phyloP scores from a whole-genome alignment of 2,329 filamentous ascomycete genomes.

The Neurospora sp. region DNA sequence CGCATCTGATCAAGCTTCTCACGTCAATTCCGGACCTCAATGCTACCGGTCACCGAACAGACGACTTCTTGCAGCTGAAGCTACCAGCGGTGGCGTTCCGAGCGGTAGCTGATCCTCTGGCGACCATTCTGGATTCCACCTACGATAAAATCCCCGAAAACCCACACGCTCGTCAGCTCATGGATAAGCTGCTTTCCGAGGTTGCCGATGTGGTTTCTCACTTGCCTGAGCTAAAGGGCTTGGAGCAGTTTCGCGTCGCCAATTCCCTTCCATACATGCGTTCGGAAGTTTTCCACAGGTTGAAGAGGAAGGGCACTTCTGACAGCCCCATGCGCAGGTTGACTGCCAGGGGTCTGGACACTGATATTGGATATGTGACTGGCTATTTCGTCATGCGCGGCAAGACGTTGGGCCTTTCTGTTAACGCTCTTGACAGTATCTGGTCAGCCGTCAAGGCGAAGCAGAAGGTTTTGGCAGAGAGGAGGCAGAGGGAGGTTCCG shows the following conservation, averaged over 20 bases:
- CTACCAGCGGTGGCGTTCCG: conserved; percentile 70
- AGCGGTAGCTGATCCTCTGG: conserved; percentile 70
- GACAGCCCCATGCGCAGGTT: conserved; percentile 58
- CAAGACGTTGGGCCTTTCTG: conserved; percentile 58
- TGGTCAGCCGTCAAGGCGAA: conserved; percentile 66
- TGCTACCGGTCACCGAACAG: conserved; percentile 46
- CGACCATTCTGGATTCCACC: conserved; percentile 64
- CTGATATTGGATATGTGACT: conserved; percentile 78
- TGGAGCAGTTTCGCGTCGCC: conserved; percentile 48
- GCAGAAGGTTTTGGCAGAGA: conserved; percentile 20
- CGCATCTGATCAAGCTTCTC: conserved; percentile 54
- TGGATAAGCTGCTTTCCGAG: conserved; percentile 64
- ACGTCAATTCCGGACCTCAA: conserved; percentile 51
- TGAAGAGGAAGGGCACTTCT: conserved; percentile 45
- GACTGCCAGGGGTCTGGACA: conserved; percentile 48
- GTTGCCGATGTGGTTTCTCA: conserved; percentile 59
- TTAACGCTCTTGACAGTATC: conserved; percentile 56
- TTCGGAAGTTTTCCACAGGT: conserved; percentile 45
- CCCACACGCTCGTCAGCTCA: conserved; percentile 51
- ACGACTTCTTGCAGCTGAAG: conserved; percentile 60
- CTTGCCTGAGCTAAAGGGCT: conserved; percentile 62
- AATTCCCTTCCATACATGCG: conserved; percentile 38
- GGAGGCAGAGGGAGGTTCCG: conserved; percentile 6
- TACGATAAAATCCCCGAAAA: conserved; percentile 66
- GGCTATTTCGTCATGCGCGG: conserved; percentile 76